Base-by-base conservation (phyloP, 495 filamentous ascomycete species). In the Podospora tetraspora region DNA sequence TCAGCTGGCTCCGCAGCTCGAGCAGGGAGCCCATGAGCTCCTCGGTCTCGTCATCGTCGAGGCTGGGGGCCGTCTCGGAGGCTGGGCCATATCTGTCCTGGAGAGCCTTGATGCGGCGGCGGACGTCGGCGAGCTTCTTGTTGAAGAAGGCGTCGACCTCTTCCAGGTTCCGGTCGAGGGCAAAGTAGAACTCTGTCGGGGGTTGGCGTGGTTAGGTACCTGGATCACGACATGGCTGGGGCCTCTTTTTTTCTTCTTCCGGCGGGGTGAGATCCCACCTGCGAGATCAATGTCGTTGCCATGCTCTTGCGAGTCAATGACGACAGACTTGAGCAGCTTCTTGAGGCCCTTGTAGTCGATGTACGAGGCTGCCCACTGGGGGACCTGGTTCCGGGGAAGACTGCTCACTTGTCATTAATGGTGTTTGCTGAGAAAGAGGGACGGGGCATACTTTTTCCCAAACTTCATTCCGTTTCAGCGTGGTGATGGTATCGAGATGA, bases 311-410 rank as follows among this genome's bases (percentile, higher is more conserved):
- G 83, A 82, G 62, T 85, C 83, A 57, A 83, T 85, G 24, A 86
- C 84, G 16, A 87, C 89, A 5, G 88, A 84, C 78, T 96, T 97
- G 79, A 98, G 92, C 59, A 96, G 85, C 83, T 95, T 94, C 82
- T 99, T 99, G 75, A 98, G 80, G 52, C 89, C 86, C 78, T 97
- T 98, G 84, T 99, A 99, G 76, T 96, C 90, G 81, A 99, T 96
- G 74, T 99, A 99, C 21, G 85, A 88, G 37, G 89, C 80, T 66
- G 94, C 91, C 94, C 94, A 99, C 80, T 99, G 95, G 12, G 95
- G 95, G 66, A 98, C 95, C 75, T 97, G 93, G 76, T 97, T 96
- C 57, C 94, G 90, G 13, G 93, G 84, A 63, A 99, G 85, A 81
- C 89, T 93, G 75, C 67, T 34, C 69, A 68, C 56, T 61, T 52